phyloP scores from a whole-genome alignment of 2,329 filamentous ascomycete genomes.

The Penicillium olsonii region DNA sequence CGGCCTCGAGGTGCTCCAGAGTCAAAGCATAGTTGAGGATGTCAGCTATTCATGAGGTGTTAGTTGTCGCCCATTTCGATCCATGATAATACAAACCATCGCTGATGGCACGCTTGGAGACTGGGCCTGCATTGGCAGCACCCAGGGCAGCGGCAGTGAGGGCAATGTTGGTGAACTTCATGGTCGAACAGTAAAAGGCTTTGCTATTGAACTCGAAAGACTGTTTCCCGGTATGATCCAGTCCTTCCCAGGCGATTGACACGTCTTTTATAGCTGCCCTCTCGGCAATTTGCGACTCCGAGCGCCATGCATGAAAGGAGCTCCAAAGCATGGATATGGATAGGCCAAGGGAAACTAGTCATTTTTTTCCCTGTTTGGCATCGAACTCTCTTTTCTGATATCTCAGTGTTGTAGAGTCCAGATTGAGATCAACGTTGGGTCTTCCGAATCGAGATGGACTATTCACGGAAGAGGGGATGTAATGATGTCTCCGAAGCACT shows the following conservation, averaged over 20 bases:
- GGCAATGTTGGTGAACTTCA: slow-evolving; percentile 15
- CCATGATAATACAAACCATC: slow-evolving; percentile 6
- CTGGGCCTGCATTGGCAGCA: slow-evolving; percentile 10
- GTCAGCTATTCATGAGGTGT: slow-evolving; percentile 10
- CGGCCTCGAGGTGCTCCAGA: slow-evolving; percentile 61
- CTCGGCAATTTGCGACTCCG: neutral
- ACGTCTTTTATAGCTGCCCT: neutral
- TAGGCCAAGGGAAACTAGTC: neutral
- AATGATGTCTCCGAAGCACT: neutral
- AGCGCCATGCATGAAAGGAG: neutral
- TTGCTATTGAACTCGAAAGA: neutral
- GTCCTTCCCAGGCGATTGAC: neutral
- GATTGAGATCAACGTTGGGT: neutral
- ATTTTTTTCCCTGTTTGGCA: neutral
- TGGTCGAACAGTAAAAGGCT: neutral
- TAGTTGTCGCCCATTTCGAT: neutral
- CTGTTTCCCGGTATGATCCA: neutral
- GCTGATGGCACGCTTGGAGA: slow-evolving; percentile 13
- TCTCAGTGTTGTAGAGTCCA: neutral
- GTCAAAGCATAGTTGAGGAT: slow-evolving; percentile 28
- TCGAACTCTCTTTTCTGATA: neutral
- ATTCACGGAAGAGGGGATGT: neutral
- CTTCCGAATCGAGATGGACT: neutral
- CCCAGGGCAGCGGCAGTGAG: slow-evolving; percentile 11
- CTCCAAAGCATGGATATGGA: too few species aligned